Conservation (phyloP, 306 rosid species). For the Hippophae rhamnoides region DNA sequence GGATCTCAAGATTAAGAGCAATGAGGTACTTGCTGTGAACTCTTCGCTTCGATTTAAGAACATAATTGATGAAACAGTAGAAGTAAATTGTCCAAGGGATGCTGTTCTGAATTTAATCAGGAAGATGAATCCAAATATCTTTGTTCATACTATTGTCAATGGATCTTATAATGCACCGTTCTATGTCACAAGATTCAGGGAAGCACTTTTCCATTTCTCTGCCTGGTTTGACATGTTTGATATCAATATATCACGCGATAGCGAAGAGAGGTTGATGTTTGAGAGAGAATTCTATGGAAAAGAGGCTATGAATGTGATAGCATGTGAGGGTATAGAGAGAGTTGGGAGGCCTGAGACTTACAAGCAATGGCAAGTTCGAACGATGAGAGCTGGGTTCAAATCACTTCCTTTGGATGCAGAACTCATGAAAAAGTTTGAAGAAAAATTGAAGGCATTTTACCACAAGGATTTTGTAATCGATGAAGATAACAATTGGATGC, state of each 20-base stretch:
- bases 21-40: conserved; percentile 50
- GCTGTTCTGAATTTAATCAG: conserved; percentile 50
- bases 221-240: conserved; percentile 25
- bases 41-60: conserved; percentile 37
- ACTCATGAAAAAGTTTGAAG: conserved; percentile 4
- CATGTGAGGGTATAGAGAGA: conserved; percentile 30
- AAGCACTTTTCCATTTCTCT: conserved; percentile 25
- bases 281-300: conserved; percentile 22
- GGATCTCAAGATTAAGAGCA: conserved; percentile 36
- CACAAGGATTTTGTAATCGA: conserved; percentile 27
- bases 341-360: conserved; percentile 30
- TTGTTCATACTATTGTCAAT: conserved; percentile 33
- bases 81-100: conserved; percentile 49
- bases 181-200: conserved; percentile 26
- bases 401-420: conserved; percentile 20
- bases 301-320: conserved; percentile 22
- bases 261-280: conserved; percentile 17
- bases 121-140: conserved; percentile 57
- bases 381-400: conserved; percentile 25
- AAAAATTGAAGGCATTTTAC: conserved; percentile 12
- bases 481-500: conserved; percentile 28
- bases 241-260: conserved; percentile 14
- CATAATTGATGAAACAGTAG: conserved; percentile 63
- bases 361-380: conserved; percentile 27
- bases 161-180: conserved; percentile 62